Base-by-base conservation (phyloP, 2,329 filamentous ascomycete species). In the Tympanopsis confertula region DNA sequence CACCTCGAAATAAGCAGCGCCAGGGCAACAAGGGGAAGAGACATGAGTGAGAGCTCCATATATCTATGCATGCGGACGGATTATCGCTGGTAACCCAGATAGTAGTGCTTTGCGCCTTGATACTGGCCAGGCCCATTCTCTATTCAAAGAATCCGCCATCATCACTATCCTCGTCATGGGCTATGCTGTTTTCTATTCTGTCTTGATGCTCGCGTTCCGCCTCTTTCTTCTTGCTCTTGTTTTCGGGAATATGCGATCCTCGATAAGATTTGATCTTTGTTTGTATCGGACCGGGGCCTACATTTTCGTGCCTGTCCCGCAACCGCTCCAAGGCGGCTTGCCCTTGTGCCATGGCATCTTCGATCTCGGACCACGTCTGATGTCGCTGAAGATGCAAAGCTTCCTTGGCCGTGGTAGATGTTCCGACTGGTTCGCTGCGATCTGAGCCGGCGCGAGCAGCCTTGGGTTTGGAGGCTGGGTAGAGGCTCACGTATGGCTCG, bases 401-500 rank as follows among this genome's bases (percentile, higher is more conserved):
- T 17, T 63, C 59, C 35, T 54, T 50, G 35, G 57, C 56, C 46
- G 59, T 32, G 62, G 65, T 47, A 55, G 62, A 30, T 59, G 62
- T 30, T 47, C 53, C 41, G 17, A 29, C 19, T 53, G 41, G 29
- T 50, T 50, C 2, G 39, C 20, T 4, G 41, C 38, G 4, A 37
- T 35, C 36, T n/a, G n/a, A n/a, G n/a, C n/a, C n/a, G n/a, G n/a
- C n/a, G n/a, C n/a, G n/a, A n/a, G n/a, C n/a, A n/a, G n/a, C n/a
- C n/a, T n/a, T n/a, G n/a, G n/a, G n/a, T n/a, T n/a, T n/a, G n/a
- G n/a, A n/a, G n/a, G 30, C 7, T 15, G 70, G 63, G 46, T 78
- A 81, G 13, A 82, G 53, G 47, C 74, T 76, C 45, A 83, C 67
- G 56, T 91, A 91, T 17, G 69, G 64, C 54, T 84, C 76, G 48